phyloP scores from a whole-genome alignment of 306 rosid species.

The Cucumis melo region DNA sequence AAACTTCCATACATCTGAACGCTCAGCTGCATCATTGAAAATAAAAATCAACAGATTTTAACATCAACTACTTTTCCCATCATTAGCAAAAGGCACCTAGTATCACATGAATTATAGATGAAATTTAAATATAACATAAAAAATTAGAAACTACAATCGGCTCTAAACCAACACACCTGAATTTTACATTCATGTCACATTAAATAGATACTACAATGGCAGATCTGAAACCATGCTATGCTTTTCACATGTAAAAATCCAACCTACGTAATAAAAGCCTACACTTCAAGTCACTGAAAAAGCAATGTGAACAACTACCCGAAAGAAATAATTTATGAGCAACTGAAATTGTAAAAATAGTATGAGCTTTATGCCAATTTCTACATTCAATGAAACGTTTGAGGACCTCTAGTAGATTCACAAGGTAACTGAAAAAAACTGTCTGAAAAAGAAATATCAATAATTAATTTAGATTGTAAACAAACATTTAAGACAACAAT shows the following conservation, averaged over 20 bases:
- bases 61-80: not conserved
- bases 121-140: not conserved
- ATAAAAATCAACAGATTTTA: not conserved
- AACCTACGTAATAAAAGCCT: not conserved
- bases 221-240: not conserved
- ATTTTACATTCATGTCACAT: not conserved
- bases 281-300: not conserved
- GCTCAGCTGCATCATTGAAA: slow-evolving; percentile 38
- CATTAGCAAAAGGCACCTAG: not conserved
- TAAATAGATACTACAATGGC: not conserved
- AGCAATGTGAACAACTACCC: slow-evolving; percentile 29
- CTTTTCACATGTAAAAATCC: not conserved
- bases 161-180: not conserved
- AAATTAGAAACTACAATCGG: not conserved
- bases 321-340: slow-evolving; percentile 68
- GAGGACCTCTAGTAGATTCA: slow-evolving; percentile 58
- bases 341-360: slow-evolving; percentile 57
- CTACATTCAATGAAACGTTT: slow-evolving; percentile 74
- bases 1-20: slow-evolving; percentile 68
- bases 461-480: slow-evolving; percentile 15
- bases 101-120: no score
- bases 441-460: slow-evolving; percentile 48
- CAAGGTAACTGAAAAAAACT: slow-evolving; percentile 53
- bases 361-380: slow-evolving; percentile 89
- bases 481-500: not conserved